Conservation (phyloP, 371 early-diverging fungal species). For the Mucor racemosus region DNA sequence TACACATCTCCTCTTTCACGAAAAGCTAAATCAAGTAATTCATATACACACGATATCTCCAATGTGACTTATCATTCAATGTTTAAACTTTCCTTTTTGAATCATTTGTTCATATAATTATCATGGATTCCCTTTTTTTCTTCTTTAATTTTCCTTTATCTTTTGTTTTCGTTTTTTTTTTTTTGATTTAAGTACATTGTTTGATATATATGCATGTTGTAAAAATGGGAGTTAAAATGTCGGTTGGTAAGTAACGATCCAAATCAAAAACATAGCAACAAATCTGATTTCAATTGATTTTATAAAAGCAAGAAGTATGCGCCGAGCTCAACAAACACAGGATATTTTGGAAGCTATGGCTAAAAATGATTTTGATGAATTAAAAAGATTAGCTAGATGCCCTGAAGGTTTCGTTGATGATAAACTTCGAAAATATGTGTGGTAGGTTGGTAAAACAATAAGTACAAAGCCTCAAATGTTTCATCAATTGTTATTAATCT, state of each 20-base stretch:
- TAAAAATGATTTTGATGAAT: constrained; percentile 31
- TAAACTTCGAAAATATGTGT: constrained; percentile 41
- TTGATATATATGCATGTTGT: constrained; percentile 16
- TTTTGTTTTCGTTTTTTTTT: not conserved
- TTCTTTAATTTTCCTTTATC: not conserved
- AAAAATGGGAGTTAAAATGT: constrained; percentile 30
- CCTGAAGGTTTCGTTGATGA: constrained; percentile 49
- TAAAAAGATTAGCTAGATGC: constrained; percentile 37
- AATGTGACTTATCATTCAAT: constrained; percentile 1
- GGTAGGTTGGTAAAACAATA: constrained; percentile 33
- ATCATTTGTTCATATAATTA: not conserved
- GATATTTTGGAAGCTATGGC: constrained; percentile 39
- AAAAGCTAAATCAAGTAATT: too few species aligned
- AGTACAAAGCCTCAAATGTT: not conserved
- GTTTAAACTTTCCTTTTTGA: not conserved
- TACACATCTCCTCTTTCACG: too few species aligned
- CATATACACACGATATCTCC: too few species aligned
- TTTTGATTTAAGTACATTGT: not conserved
- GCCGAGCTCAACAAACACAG: constrained; percentile 36
- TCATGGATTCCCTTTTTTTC: not conserved
- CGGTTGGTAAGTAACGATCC: constrained; percentile 28
- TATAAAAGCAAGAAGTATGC: constrained; percentile 34
- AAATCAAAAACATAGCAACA: not conserved
- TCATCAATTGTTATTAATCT: not conserved
- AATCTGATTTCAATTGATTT: not conserved